Evolutionary conservation across 2,329 filamentous ascomycete genomes (phyloP).

Genomic region (Xylariaceae sp.): DNA sequence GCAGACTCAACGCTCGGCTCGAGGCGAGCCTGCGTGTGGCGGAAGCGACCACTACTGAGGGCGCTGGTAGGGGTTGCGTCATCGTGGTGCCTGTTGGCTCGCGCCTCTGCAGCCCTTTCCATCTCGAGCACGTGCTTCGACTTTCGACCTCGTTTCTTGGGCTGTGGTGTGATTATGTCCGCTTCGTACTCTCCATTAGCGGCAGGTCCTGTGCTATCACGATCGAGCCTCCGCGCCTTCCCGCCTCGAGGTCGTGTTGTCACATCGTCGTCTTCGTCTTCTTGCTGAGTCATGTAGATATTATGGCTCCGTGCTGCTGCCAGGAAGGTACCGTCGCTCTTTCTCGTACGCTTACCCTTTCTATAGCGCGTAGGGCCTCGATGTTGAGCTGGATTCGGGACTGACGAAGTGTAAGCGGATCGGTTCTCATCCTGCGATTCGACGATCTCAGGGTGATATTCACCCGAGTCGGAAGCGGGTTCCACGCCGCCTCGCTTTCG

Average conservation of each 20-base stretch:
- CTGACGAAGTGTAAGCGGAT: constrained; percentile 8
- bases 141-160: constrained; percentile 22
- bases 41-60: constrained; percentile 16
- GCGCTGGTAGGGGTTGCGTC: constrained; percentile 6
- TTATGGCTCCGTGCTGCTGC: constrained; percentile 6
- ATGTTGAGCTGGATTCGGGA: constrained; percentile 3
- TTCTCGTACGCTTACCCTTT: constrained; percentile 11
- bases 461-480: constrained; percentile 22
- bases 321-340: constrained; percentile 11
- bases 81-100: neutral
- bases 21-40: constrained; percentile 23
- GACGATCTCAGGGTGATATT: constrained; percentile 20
- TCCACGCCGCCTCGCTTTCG: constrained; percentile 20
- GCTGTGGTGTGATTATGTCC: constrained; percentile 10
- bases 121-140: constrained; percentile 13
- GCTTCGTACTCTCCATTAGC: constrained; percentile 11
- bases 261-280: constrained; percentile 12
- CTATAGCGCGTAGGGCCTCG: constrained; percentile 5
- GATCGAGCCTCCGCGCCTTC: constrained; percentile 13
- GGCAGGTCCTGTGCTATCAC: constrained; percentile 12
- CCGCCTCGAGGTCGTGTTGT: constrained; percentile 19
- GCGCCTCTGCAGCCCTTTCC: neutral
- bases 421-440: constrained; percentile 23
- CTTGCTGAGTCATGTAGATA: constrained; percentile 4
- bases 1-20: constrained; percentile 19